Evolutionary conservation across 2,329 filamentous ascomycete species (phyloP), one percentile per base, ranked within the genome.

Genomic region (Hypoxylon sp.): DNA sequence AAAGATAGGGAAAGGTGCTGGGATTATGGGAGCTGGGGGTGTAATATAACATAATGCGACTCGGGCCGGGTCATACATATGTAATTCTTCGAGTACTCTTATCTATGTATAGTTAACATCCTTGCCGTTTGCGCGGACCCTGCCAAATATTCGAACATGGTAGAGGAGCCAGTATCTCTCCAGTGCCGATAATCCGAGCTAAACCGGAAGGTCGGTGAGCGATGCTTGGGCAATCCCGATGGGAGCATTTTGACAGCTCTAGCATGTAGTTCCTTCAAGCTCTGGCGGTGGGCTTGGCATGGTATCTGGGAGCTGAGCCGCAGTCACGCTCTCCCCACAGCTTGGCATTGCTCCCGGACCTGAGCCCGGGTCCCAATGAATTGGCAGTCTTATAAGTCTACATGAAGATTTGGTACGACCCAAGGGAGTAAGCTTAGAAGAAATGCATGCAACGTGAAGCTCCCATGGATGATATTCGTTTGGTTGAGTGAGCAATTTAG

Each of bases 181-280:
- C 39, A 2, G 27, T 48, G 29, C 19, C 17, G 15, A n/a, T n/a
- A 17, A 10, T 54, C 2, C 51, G 21, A 44, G 11, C 31, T 42
- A 10, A 44, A 15, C 11, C 11, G 2, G 32, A 4, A 5, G 13
- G 15, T 6, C 11, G 15, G 32, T 5, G 4, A 8, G 8, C 13
- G 21, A 7, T 3, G 24, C 27, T 24, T 47, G 6, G 27, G 6
- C 13, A 35, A 19, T 47, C 17, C 8, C 17, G 32, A 24, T 13
- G 29, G 13, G 27, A 42, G 39, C 31, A 6, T 47, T 44, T 21
- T 4, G 42, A 37, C 10, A 48, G n/a, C 17, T 42, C 17, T 39
- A 24, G 21, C 19, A 54, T 67, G 67, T 67, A 64, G 64, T 70
- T 59, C 64, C 53, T 70, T 67, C 67, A 67, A 63, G 67, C 64